phyloP scores from a whole-genome alignment of 495 filamentous ascomycete species.

The Hyaloscypha hepaticicola region DNA sequence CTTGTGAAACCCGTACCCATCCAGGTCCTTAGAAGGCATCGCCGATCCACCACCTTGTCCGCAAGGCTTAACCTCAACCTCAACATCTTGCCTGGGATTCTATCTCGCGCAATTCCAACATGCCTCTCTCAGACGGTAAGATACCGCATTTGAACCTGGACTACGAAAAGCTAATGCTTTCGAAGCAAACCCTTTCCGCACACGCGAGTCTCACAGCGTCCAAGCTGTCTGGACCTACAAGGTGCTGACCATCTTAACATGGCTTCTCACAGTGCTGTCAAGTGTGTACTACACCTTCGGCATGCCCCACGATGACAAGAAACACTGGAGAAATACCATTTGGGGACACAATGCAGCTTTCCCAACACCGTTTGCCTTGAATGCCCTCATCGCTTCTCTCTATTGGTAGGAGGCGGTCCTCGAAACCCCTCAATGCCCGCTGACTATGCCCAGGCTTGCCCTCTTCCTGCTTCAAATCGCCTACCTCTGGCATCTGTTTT shows the following conservation, averaged over 20 bases:
- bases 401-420: conserved; percentile 62
- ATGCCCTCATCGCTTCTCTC: conserved; percentile 64
- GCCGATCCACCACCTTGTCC: not conserved
- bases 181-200: conserved; percentile 66
- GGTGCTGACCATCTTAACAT: conserved; percentile 66
- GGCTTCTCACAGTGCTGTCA: conserved; percentile 65
- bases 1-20: not conserved
- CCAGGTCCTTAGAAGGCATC: not conserved
- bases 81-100: not conserved
- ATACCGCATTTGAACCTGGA: not conserved
- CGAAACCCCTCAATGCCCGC: conserved; percentile 7
- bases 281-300: conserved; percentile 68
- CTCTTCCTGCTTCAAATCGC: conserved; percentile 72
- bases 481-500: conserved; percentile 77
- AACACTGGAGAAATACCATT: conserved; percentile 47
- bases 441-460: conserved; percentile 53
- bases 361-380: conserved; percentile 73
- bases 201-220: conserved; percentile 56
- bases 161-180: not conserved
- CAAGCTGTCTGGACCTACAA: conserved; percentile 57
- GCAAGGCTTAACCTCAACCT: not conserved
- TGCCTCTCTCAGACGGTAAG: conserved; percentile 5
- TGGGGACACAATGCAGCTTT: conserved; percentile 67
- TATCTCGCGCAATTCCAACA: not conserved
- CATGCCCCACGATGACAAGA: conserved; percentile 56